Percentiles rank a stretch among this genome's conserved stretches.
Conservation (phyloP, 768 basidiomycete genomes). For the Sutorius australiensis region DNA sequence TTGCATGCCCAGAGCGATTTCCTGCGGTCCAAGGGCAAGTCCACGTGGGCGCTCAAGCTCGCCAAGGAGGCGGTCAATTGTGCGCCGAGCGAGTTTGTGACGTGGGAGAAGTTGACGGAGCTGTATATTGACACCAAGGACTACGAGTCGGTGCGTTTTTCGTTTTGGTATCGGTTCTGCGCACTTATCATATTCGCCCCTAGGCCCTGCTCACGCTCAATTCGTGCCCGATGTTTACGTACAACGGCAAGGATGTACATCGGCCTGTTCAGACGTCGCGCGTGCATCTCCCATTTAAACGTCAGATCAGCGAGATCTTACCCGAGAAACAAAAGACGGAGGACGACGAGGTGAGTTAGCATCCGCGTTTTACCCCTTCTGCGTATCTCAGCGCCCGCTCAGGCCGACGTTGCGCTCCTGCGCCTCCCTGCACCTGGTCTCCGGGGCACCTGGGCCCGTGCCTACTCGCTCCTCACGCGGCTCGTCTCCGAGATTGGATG, state of each 20-base stretch:
- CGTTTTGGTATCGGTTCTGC: not conserved
- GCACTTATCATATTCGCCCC: not conserved
- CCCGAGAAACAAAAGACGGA: slow-evolving; percentile 79
- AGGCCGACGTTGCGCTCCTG: slow-evolving; percentile 91
- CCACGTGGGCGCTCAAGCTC: slow-evolving; percentile 86
- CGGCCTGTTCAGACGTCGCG: slow-evolving; percentile 74
- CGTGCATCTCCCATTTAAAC: slow-evolving; percentile 82
- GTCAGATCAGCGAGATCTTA: slow-evolving; percentile 84
- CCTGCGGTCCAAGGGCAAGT: slow-evolving; percentile 77
- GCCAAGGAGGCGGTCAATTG: slow-evolving; percentile 96
- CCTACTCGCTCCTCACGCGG: slow-evolving; percentile 84
- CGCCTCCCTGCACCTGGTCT: slow-evolving; percentile 94
- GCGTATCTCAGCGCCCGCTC: not conserved
- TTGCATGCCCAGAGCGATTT: slow-evolving; percentile 96
- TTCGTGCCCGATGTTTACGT: slow-evolving; percentile 99
- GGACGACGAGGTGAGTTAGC: slow-evolving; percentile 67
- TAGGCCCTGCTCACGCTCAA: slow-evolving; percentile 87
- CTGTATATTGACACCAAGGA: slow-evolving; percentile 88
- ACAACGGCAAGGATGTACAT: slow-evolving; percentile 93
- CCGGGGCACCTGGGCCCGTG: slow-evolving; percentile 93
- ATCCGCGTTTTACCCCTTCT: not conserved
- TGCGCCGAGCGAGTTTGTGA: slow-evolving; percentile 97
- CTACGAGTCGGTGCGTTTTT: slow-evolving; percentile 58
- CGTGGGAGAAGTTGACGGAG: slow-evolving; percentile 97
- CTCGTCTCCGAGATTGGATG: slow-evolving; percentile 95